Evolutionary conservation across 1,284 basidiomycete genomes (phyloP), one percentile per base, ranked within the genome.

Genomic region (Melampsora americana): DNA sequence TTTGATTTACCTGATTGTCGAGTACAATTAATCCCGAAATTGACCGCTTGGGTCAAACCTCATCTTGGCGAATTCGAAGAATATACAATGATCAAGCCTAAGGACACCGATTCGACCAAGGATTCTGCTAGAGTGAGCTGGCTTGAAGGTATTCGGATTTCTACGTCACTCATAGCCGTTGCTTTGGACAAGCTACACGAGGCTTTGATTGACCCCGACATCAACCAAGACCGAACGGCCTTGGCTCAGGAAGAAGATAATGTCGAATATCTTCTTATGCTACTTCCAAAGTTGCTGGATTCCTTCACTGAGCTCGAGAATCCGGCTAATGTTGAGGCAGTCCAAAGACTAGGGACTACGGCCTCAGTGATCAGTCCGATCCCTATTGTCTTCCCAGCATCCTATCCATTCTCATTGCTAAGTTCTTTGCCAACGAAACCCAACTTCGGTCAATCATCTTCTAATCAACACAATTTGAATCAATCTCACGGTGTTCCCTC

Each of bases 11-110:
- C 89, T 3, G 87, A 91, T 75, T 90, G 91, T 11, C 89, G 95
- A 18, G 87, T 90, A 0, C 84, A 92, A 18, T 86, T 99, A 26
- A 89, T 96, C 6, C 95, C 96, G 75, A 89, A 90, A 35, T 88
- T 98, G 48, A 89, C 94, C 3, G 87, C 90, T 28, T 97, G 94
- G 93, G 90, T 98, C 79, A 95, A 94, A 81, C 93, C 94, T 0
- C 90, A 95, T 82, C 91, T 98, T 79, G 95, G 95, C n/a, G 86
- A 87, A 23, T 96, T 91, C 81, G 93, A 96, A 78, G 91, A 93
- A 81, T 90, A 77, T 26, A 20, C 75, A n/a, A 88, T 81, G 83
- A 86, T 59, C 87, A 89, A 79, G 86, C 83, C 86, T 0, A 88
- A 86, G 73, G 92, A 92, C 78, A 84, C 87, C 6, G 90, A 92